phyloP scores from a whole-genome alignment of 768 basidiomycete genomes.

The Mycena filopes region DNA sequence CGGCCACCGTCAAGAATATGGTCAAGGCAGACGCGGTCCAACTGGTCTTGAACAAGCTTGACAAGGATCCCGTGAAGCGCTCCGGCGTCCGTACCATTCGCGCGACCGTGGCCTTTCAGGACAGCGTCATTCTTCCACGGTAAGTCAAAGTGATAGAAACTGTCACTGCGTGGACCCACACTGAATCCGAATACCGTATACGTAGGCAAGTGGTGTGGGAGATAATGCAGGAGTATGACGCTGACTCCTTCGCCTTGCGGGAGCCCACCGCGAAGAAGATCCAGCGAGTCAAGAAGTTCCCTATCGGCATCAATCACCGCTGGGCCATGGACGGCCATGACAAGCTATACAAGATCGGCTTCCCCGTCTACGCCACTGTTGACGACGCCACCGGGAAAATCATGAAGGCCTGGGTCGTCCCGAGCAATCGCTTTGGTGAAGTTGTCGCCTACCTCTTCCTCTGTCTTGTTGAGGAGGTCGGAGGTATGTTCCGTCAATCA shows the following conservation, averaged over 20 bases:
- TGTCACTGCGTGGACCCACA: not conserved
- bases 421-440: constrained; percentile 39
- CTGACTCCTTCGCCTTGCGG: constrained; percentile 9
- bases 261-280: constrained; percentile 37
- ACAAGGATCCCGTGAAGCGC: constrained; percentile 28
- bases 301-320: constrained; percentile 41
- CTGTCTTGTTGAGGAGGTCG: constrained; percentile 30
- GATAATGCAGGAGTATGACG: constrained; percentile 22
- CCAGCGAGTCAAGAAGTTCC: constrained; percentile 22
- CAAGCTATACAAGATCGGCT: constrained; percentile 44
- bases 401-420: constrained; percentile 40
- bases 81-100: constrained; percentile 30
- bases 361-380: constrained; percentile 28
- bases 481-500: constrained; percentile 26
- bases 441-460: constrained; percentile 40
- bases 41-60: constrained; percentile 31
- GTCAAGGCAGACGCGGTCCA: constrained; percentile 13
- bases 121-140: constrained; percentile 20
- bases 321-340: constrained; percentile 49
- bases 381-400: constrained; percentile 36
- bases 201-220: constrained; percentile 11
- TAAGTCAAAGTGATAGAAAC: not conserved
- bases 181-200: not conserved
- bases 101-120: constrained; percentile 26
- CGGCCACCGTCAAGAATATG: constrained; percentile 21